A percentile compares a stretch with the other conserved stretches of the same genome.
phyloP scores from a whole-genome alignment of 2,329 filamentous ascomycete species.

The Parafenestella ontariensis region DNA sequence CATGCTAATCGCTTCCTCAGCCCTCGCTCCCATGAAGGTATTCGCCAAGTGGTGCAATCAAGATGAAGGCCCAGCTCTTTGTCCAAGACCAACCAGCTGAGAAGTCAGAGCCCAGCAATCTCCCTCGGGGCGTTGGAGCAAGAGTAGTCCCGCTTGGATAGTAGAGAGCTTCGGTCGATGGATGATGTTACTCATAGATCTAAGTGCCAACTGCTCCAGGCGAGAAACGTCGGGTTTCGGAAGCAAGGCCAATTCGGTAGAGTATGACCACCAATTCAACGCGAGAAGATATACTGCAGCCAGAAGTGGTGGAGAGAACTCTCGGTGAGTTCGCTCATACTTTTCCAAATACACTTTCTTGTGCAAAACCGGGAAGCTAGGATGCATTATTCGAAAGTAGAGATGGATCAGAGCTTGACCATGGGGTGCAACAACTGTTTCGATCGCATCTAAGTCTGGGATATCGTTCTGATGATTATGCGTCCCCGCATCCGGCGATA shows the following conservation, averaged over 20 bases:
- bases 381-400: conserved; percentile 72
- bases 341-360: conserved; percentile 69
- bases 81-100: conserved; percentile 48
- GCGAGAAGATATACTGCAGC: conserved; percentile 69
- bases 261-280: conserved; percentile 67
- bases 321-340: conserved; percentile 63
- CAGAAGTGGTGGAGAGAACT: conserved; percentile 66
- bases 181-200: conserved; percentile 47
- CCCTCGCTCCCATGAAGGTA: conserved; percentile 69
- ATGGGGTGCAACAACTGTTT: conserved; percentile 73
- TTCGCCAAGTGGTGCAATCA: conserved; percentile 68
- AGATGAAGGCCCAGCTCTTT: conserved; percentile 55
- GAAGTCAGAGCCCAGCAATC: conserved; percentile 43
- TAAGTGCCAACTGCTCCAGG: conserved; percentile 46
- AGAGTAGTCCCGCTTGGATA: conserved; percentile 49
- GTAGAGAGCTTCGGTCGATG: conserved; percentile 51
- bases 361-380: conserved; percentile 65
- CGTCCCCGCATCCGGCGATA: conserved; percentile 35
- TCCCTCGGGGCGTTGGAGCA: conserved; percentile 47
- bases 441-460: conserved; percentile 70
- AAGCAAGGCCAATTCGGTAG: conserved; percentile 58
- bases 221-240: conserved; percentile 51
- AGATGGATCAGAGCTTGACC: conserved; percentile 74
- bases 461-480: conserved; percentile 41
- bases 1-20: conserved; percentile 68